Conservation (phyloP, 2,329 filamentous ascomycete species). For the Verticillium nubilum region DNA sequence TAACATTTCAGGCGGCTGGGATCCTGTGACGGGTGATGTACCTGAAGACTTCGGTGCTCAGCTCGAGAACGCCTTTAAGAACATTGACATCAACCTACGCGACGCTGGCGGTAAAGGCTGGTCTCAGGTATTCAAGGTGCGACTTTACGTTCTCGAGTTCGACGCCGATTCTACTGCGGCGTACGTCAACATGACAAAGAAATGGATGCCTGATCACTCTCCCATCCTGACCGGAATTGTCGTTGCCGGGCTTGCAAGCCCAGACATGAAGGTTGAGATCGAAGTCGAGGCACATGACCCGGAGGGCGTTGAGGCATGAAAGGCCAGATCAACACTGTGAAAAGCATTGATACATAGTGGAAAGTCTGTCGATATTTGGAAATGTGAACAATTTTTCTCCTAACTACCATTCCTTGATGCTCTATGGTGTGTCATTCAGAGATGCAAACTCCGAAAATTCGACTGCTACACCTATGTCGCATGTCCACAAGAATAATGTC, state of each 20-base stretch:
- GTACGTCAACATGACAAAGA: conserved; percentile 27
- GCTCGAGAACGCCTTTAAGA: conserved; percentile 39
- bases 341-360: no score
- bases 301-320: background rate
- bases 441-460: no score
- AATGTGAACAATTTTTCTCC: no score
- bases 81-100: conserved; percentile 37
- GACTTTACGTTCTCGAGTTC: conserved; percentile 28
- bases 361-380: no score
- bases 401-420: no score
- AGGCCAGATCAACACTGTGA: no score
- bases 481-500: no score
- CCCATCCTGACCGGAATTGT: conserved; percentile 38
- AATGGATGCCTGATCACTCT: conserved; percentile 33
- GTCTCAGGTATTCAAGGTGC: conserved; percentile 36
- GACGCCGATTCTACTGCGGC: conserved; percentile 25
- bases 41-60: conserved; percentile 24
- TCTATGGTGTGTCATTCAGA: no score
- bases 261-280: conserved; percentile 40
- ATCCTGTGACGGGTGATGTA: conserved; percentile 12
- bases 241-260: conserved; percentile 28
- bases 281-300: conserved; percentile 30
- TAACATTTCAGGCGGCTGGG: conserved; percentile 5
- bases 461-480: no score
- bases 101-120: conserved; percentile 41